These are phyloP conservation scores for Flaveria trinervia DNA, from an alignment of 129 eudicot species.

Conservation along the genomic window DNA sequence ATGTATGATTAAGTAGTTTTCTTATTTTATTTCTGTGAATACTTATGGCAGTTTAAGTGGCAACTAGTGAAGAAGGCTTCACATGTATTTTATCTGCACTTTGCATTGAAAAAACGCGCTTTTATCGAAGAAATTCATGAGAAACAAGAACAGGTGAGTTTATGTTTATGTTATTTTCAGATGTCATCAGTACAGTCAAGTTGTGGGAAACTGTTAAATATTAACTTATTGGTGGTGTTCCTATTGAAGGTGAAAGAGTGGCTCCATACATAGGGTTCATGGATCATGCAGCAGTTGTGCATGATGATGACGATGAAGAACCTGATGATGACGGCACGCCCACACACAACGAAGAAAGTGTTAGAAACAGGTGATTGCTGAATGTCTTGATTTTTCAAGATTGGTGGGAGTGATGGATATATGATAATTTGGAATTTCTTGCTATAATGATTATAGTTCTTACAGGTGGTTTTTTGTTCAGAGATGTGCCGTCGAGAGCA, in stretches of 20 bases:
- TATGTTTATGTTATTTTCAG: not conserved
- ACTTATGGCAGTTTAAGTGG: constrained; percentile 77
- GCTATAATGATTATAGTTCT: constrained; percentile 61
- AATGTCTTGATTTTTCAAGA: constrained; percentile 27
- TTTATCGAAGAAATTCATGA: constrained; percentile 94
- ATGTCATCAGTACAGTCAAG: not conserved
- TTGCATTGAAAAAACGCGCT: constrained; percentile 84
- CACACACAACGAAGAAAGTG: constrained; percentile 61
- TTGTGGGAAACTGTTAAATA: not conserved
- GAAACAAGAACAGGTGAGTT: constrained; percentile 92
- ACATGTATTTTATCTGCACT: constrained; percentile 88
- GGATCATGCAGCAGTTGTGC: constrained; percentile 73
- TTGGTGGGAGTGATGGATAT: constrained; percentile 23
- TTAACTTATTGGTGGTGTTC: not conserved
- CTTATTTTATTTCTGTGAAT: not conserved
- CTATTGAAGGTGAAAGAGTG: constrained; percentile 82
- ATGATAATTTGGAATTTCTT: constrained; percentile 37
- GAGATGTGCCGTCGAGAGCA: constrained; percentile 98
- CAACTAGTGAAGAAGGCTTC: constrained; percentile 91
- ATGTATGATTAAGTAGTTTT: too few species aligned
- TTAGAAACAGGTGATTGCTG: constrained; percentile 74
- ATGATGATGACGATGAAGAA: constrained; percentile 86
- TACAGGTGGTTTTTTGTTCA: constrained; percentile 91
- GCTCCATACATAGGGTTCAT: constrained; percentile 93
- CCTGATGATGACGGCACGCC: constrained; percentile 76